These are phyloP conservation scores for Dipteronia dyeriana DNA, from an alignment of 345 rosid species.

Conservation along the genomic window DNA sequence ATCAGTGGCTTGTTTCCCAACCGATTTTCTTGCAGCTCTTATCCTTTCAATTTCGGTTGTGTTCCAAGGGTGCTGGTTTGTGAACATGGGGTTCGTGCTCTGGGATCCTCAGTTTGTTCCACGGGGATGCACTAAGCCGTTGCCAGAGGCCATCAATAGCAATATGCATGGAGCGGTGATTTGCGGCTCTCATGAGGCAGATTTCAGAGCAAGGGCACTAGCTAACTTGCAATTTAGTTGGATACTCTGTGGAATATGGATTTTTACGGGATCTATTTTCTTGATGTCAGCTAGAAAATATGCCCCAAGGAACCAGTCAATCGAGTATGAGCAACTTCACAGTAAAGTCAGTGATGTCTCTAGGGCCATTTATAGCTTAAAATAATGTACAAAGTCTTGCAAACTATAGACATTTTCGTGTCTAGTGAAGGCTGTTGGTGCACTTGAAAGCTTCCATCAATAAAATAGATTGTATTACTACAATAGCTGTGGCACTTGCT, in stretches of 20 bases:
- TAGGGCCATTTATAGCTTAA: slow-evolving; percentile 29
- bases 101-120: slow-evolving; percentile 78
- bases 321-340: slow-evolving; percentile 51
- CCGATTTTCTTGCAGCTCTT: slow-evolving; percentile 56
- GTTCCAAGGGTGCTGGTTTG: slow-evolving; percentile 86
- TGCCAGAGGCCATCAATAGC: slow-evolving; percentile 23
- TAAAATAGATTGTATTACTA: slow-evolving; percentile 2
- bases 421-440: not conserved
- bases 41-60: slow-evolving; percentile 62
- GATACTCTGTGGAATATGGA: slow-evolving; percentile 65
- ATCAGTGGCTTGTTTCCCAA: slow-evolving; percentile 47
- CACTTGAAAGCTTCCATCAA: slow-evolving; percentile 7
- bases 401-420: not conserved
- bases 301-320: slow-evolving; percentile 22
- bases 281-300: slow-evolving; percentile 49
- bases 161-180: slow-evolving; percentile 55
- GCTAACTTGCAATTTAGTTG: slow-evolving; percentile 95
- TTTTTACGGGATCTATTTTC: slow-evolving; percentile 56
- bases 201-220: slow-evolving; percentile 65
- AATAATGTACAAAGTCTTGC: slow-evolving; percentile 14
- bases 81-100: slow-evolving; percentile 84
- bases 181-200: slow-evolving; percentile 61
- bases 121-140: slow-evolving; percentile 51
- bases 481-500: too few species aligned
- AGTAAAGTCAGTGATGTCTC: slow-evolving; percentile 37